Percentiles rank a stretch among this genome's conserved stretches.
Conservation (phyloP, 163 green algal species). For the Chloromonas sp. region DNA sequence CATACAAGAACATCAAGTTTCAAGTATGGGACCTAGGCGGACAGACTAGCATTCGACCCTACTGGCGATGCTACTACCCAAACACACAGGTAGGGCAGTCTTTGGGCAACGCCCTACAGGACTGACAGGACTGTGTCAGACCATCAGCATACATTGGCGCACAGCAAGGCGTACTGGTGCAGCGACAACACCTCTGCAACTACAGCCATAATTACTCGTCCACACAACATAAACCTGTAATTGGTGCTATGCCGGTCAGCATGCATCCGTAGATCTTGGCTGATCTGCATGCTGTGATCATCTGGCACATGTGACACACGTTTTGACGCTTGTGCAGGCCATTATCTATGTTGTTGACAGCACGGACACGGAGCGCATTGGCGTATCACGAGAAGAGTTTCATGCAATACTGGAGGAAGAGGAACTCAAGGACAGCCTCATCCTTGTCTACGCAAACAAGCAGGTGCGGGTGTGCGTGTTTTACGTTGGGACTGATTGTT, state of each 20-base stretch:
- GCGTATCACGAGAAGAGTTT: slow-evolving; percentile 80
- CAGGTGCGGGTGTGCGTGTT: slow-evolving; percentile 51
- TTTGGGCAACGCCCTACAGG: slow-evolving; percentile 18
- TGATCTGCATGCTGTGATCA: no score
- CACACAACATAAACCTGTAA: no score
- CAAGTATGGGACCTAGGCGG: slow-evolving; percentile 92
- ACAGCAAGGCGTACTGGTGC: no score
- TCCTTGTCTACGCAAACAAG: slow-evolving; percentile 99
- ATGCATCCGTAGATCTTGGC: no score
- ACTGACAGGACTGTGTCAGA: no score
- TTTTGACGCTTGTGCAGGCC: slow-evolving; percentile 29
- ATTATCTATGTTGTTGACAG: slow-evolving; percentile 84
- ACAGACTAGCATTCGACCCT: slow-evolving; percentile 95
- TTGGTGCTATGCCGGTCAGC: no score
- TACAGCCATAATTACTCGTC: no score
- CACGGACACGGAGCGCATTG: slow-evolving; percentile 75
- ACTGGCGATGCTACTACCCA: slow-evolving; percentile 97
- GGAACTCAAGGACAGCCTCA: slow-evolving; percentile 87
- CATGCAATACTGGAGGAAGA: slow-evolving; percentile 96
- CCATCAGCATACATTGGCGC: no score
- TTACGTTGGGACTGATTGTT: not conserved
- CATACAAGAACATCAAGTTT: slow-evolving; percentile 99
- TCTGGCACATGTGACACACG: no score
- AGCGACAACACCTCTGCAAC: no score
- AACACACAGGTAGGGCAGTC: slow-evolving; percentile 74